Base-by-base conservation (phyloP, 768 basidiomycete genomes). In the Leccinum uliginosum region DNA sequence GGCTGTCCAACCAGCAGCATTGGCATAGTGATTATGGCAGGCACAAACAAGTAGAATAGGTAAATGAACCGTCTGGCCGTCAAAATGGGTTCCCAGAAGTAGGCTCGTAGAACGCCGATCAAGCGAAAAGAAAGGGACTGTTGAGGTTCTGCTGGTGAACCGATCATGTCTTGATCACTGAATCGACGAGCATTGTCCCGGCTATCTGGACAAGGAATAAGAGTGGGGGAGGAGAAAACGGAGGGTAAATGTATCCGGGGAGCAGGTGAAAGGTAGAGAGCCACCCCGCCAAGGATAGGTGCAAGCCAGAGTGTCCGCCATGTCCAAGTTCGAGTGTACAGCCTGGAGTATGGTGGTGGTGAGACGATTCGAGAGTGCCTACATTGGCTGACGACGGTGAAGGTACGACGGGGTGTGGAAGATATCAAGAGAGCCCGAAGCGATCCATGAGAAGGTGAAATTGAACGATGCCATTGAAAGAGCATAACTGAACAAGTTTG, bases 41-140 rank as follows among this genome's bases (percentile, higher is more conserved):
- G 97, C 4, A 88, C 73, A 72, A 99, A 98, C 53, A 98, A 77
- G 59, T 80, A 71, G 60, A 87, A 86, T 21, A 99, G 83, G 64
- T 89, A 83, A 24, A 93, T 71, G 74, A 98, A 98, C 43, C 97
- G 83, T 53, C 80, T 76, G 24, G 86, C 82, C 1, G 93, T 98
- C 48, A 89, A 78, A 51, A 98, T 68, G 14, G 93, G 96, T 67
- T 98, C 94, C 81, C 89, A 82, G 63, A 98, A 73, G 51, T 76
- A 78, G 53, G 79, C 74, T 44, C 77, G 78, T 17, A 94, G 63
- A 50, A 89, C 65, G 12, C 67, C 59, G 9, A 70, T 47, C 50
- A 88, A 71, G 45, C 79, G 74, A 3, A 74, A 65, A 15, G 73
- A 56, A 30, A 88, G 67, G 9, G 81, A 75, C 34, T 72, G 72